Evolutionary conservation across 2,329 filamentous ascomycete genomes (phyloP).

Genomic region (Ambrosiella cleistominuta): DNA sequence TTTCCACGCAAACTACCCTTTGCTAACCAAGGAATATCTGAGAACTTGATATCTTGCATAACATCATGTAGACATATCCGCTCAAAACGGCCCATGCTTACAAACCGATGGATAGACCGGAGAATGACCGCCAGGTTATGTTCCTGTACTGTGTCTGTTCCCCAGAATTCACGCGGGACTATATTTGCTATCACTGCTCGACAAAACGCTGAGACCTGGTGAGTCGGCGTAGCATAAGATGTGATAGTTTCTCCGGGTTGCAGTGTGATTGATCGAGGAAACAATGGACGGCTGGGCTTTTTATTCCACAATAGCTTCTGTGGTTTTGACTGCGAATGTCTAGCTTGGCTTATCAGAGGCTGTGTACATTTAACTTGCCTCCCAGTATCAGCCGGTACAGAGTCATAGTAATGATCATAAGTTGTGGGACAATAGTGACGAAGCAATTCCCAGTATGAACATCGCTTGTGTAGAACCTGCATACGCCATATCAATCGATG

Average conservation of each 20-base stretch:
- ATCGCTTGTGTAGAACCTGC: conserved; percentile 53
- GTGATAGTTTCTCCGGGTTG: conserved; percentile 30
- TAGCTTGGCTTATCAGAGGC: neutral
- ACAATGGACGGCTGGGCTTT: neutral
- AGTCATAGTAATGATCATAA: neutral
- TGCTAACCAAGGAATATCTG: conserved; percentile 54
- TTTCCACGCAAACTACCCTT: conserved; percentile 28
- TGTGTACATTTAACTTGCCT: too few species aligned
- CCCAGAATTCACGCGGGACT: conserved; percentile 63
- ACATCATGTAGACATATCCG: conserved; percentile 63
- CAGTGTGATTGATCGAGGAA: neutral
- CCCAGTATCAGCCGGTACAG: neutral
- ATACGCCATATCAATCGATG: conserved; percentile 46
- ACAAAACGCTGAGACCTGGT: conserved; percentile 72
- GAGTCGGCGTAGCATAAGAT: conserved; percentile 47
- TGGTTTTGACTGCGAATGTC: too few species aligned
- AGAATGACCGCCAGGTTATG: conserved; percentile 48
- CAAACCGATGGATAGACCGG: conserved; percentile 56
- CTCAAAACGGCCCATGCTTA: conserved; percentile 66
- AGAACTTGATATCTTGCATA: conserved; percentile 47
- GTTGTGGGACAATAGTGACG: conserved; percentile 56
- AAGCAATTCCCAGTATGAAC: conserved; percentile 64
- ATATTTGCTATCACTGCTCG: conserved; percentile 55
- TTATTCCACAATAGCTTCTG: neutral
- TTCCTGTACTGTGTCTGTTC: conserved; percentile 30